These are phyloP conservation scores for Stenocarpella maydis DNA, from an alignment of 2,329 filamentous ascomycete species.

Conservation along the genomic window DNA sequence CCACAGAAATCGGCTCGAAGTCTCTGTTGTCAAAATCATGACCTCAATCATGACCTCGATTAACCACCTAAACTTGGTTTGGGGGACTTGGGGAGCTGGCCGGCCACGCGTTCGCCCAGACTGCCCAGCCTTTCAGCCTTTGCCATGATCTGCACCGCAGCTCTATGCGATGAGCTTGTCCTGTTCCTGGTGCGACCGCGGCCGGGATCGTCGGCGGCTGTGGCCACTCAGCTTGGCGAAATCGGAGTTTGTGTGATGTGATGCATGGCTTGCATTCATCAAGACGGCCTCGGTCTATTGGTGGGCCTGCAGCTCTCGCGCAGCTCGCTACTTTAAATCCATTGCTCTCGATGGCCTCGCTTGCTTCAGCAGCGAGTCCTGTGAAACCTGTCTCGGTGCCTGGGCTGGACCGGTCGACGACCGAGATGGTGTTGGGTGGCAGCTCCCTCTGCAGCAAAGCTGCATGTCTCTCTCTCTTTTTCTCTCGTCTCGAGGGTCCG, in stretches of 20 bases:
- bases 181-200: constrained; percentile 22
- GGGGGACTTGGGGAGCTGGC: neutral
- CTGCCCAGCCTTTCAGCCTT: neutral
- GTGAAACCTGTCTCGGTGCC: constrained; percentile 12
- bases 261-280: constrained; percentile 12
- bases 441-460: neutral
- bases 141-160: constrained; percentile 14
- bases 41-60: constrained; percentile 26
- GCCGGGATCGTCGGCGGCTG: constrained; percentile 15
- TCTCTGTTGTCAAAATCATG: constrained; percentile 24
- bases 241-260: constrained; percentile 10
- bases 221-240: neutral
- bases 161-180: constrained; percentile 19
- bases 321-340: neutral
- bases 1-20: constrained; percentile 4
- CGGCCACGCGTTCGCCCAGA: neutral
- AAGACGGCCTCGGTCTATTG: neutral
- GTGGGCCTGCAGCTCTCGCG: neutral
- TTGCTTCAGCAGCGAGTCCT: neutral
- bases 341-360: neutral
- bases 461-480: neutral
- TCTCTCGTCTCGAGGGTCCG: too few species aligned
- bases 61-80: neutral
- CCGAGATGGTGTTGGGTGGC: neutral
- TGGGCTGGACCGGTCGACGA: constrained; percentile 3